Evolutionary conservation across 176 grass and related monocot genomes (phyloP), one percentile per base, ranked within the genome.

Genomic region (Carex kokanica): DNA sequence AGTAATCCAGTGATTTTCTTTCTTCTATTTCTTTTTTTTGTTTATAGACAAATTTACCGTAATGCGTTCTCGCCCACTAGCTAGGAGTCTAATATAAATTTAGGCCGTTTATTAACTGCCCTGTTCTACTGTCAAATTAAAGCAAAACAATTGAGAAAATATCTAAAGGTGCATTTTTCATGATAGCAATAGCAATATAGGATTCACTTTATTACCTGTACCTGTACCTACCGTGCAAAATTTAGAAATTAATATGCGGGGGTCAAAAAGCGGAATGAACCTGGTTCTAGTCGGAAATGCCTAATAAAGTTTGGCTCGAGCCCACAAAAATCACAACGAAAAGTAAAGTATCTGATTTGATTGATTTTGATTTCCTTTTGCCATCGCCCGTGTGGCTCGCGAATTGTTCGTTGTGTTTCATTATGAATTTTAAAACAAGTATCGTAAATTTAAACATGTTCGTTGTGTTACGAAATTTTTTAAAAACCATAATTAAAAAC

Each of bases 261-360:
- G 41, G 69, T 47, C 31, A 23, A 74, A 73, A 74, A 74, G 70
- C 20, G 1, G 4, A 45, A 74, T 8, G 43, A 74, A 74, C 41
- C 53, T 52, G n/a, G 23, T 12, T 21, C 0, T 52, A 74, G 11
- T 51, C 21, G 21, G 21, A 74, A 12, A 29, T 74, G 4, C 71
- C 71, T 74, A 53, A 53, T 29, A 53, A 74, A 25, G 21, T 74
- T 53, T 21, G 45, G 45, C n/a, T 74, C 21, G 71, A 74, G 71
- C 45, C 71, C 71, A 74, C 20, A 51, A 74, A 74, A 51, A 74
- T 53, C 13, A 20, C 43, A 74, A 74, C 45, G 53, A 74, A 74
- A 72, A 18, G 11, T 9, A 34, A 32, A 69, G 65, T 36, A 40
- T 43, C 0, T 51, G 41, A 52, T 74, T 40, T 11, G 21, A 25